Base-by-base conservation (phyloP, 2,329 filamentous ascomycete species). In the Apiospora aurea region DNA sequence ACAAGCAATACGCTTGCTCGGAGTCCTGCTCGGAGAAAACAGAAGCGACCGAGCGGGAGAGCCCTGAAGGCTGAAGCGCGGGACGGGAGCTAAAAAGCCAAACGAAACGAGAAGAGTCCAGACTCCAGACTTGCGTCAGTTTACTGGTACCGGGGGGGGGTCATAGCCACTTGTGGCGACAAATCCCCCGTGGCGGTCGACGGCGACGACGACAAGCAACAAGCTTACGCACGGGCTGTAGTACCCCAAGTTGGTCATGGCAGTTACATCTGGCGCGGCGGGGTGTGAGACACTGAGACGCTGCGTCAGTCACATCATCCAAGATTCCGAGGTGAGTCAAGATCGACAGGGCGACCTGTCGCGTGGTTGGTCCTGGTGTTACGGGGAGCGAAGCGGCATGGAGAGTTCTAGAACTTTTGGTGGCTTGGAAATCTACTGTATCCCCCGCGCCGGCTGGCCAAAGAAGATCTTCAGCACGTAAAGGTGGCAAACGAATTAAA, bases 91-190 rank as follows among this genome's bases (percentile, higher is more conserved):
- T 57, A 34, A 29, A 57, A 57, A 29, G 24, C 13, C 26, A 49
- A 49, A 21, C 14, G 7, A 38, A 38, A 38, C 44, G 44, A 18
- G 44, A 21, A 47, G 44, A 47, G 44, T 18, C 44, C 11, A 18
- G 18, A 47, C 44, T 18, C 44, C 11, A 18, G 18, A 47, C 44
- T 49, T 34, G 51, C 51, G 26, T 57, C 26, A 8, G 51, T 24
- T 34, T 34, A 34, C 51, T 38, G 34, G 7, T 38, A 8, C 34
- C n/a, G n/a, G n/a, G n/a, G 6, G 51, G 34, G 10, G n/a, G 18
- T n/a, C 57, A 64, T 21, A 64, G 57, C 57, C 57, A 64, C 57
- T 64, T 64, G 57, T 41, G 57, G 57, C 57, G 57, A 64, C 2
- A 64, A 5, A 2, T 53, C 38, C 16, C 14, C 34, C 5, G 57